These are phyloP conservation scores for Stephanocyclus meneghinianus DNA, from an alignment of 352 stramenopile genomes.

Conservation along the genomic window DNA sequence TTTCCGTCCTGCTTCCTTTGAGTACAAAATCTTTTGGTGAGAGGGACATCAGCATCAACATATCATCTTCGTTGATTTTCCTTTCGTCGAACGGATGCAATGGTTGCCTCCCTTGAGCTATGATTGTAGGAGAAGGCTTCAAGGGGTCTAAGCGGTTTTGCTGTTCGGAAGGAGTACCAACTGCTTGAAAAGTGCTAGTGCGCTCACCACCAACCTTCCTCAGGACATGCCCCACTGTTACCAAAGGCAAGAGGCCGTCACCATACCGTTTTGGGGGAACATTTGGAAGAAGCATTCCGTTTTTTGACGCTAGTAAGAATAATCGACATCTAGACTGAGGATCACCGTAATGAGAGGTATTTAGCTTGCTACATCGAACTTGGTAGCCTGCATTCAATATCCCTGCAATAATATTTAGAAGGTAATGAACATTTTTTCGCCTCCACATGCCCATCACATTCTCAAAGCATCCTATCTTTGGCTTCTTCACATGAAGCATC, in stretches of 20 bases:
- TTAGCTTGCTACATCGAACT: not conserved
- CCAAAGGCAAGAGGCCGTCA: not conserved
- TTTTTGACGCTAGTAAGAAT: not conserved
- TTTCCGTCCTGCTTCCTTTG: not conserved
- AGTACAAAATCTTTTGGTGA: not conserved
- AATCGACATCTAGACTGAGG: not conserved
- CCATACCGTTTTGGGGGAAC: not conserved
- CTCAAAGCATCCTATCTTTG: not conserved
- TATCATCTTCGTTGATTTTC: not conserved
- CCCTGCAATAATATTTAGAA: not conserved
- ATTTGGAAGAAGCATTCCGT: not conserved
- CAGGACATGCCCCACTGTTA: not conserved
- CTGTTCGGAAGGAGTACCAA: not conserved
- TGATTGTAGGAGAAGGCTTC: not conserved
- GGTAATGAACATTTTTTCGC: slow-evolving; percentile 4
- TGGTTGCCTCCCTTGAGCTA: not conserved
- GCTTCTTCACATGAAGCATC: not conserved
- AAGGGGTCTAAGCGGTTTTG: not conserved
- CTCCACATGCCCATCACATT: slow-evolving; percentile 11
- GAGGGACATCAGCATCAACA: not conserved
- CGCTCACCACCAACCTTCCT: not conserved
- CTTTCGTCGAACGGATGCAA: not conserved
- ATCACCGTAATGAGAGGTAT: not conserved
- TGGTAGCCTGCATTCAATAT: not conserved
- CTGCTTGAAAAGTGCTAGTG: not conserved